Base-by-base conservation (phyloP, 2,329 filamentous ascomycete genomes). In the Neofusicoccum sp. region DNA sequence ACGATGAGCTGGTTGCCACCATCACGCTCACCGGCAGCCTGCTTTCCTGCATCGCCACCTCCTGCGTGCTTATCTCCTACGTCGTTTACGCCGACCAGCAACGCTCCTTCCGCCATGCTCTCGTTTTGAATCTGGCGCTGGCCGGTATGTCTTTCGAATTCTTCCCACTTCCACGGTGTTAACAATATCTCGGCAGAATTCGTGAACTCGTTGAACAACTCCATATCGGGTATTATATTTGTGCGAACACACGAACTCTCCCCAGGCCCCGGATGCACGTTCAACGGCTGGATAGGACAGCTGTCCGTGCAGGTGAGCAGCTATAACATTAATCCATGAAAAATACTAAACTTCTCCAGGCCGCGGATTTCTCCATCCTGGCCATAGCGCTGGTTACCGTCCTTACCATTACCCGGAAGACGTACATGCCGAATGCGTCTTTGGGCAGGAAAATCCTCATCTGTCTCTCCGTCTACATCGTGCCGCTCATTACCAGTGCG, bases 271-370 rank as follows among this genome's bases (percentile, higher is more conserved):
- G 73, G 70, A 3, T 81, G 79, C 63, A 70, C 69, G 4, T 60
- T 75, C n/a, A 81, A 80, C 63, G 79, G 78, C 33, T 79, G 75
- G 68, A 62, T 79, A 33, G 77, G 77, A 20, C 79, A 81, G 58
- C 69, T 80, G 49, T 78, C 75, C 1, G 78, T 80, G 12, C 78
- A 80, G 66, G 74, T 75, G 45, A 33, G 53, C 48, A 9, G 20
- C 20, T 20, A 20, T 20, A 20, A 20, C 20, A 20, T 20, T 20
- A 2, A 20, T 20, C 20, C 20, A 20, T 20, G 20, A 20, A 20
- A 20, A 20, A 20, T 20, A 20, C 1, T 41, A 30, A 57, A 6
- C 41, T 63, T 8, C 5, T 11, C 26, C 45, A 68, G 64, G 70
- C 69, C 4, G 67, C 69, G 47, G 71, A 72, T 61, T 73, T 79